Base-by-base conservation (phyloP, 148 eudicot genomes). In the Hydrangea macrophylla region DNA sequence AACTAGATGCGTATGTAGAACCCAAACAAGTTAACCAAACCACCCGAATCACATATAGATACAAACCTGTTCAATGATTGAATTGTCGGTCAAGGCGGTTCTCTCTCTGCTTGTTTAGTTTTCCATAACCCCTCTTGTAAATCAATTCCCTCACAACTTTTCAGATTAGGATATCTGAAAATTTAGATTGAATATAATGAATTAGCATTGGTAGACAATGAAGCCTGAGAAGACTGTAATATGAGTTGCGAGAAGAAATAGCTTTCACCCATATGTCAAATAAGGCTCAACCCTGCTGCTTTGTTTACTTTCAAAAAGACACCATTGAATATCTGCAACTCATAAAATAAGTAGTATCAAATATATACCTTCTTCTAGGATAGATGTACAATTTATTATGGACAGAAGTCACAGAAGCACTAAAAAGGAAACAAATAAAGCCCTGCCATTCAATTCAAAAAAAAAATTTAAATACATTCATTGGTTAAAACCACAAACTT, bases 281-380 rank as follows among this genome's bases (percentile, higher is more conserved):
- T 84, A 91, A 23, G 97, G 94, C 76, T 91, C 97, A 53, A 91
- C 97, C 75, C 88, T 78, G 96, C 88, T 13, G 92, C 92, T 70
- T 83, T 86, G 88, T 92, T 88, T 31, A 86, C 90, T 75, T 86
- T 88, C 74, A 88, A 65, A 70, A 88, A 89, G 53, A 92, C 97
- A 27, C 95, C 95, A 51, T 92, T 92, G 78, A 91, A 91, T 55
- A 91, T 91, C 97, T 91, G 89, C 55, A n/a, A n/a, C n/a, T n/a
- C n/a, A n/a, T n/a, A n/a, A n/a, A n/a, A n/a, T n/a, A n/a, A n/a
- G n/a, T n/a, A n/a, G n/a, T n/a, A n/a, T n/a, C n/a, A n/a, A n/a
- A n/a, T n/a, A n/a, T n/a, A n/a, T n/a, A n/a, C n/a, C n/a, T n/a
- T n/a, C n/a, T n/a, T n/a, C n/a, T n/a, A n/a, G n/a, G n/a, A n/a